A percentile compares a stretch with the other conserved stretches of the same genome.
Conservation (phyloP, 1,284 basidiomycete species). For the Sparassis latifolia region DNA sequence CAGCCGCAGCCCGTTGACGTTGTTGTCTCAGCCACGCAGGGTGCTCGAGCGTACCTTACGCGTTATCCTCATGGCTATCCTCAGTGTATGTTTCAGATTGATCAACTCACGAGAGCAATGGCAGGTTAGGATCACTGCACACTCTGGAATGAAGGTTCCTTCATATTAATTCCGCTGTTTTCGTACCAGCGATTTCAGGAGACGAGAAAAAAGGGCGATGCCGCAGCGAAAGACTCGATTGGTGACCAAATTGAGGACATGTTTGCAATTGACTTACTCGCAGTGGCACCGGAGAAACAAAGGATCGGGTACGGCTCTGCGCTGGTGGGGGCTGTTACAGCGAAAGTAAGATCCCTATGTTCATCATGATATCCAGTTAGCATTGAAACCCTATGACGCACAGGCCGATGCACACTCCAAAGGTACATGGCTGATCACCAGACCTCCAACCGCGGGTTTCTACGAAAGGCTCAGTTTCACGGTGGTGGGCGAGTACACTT, state of each 20-base stretch:
- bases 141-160: neutral
- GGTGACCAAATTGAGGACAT: neutral
- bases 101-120: neutral
- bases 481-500: neutral
- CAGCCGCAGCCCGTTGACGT: no score
- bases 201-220: neutral
- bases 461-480: slow-evolving; percentile 10
- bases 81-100: neutral
- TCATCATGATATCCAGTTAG: neutral
- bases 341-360: neutral
- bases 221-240: neutral
- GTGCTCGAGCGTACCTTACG: no score
- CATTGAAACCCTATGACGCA: neutral
- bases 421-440: slow-evolving; percentile 1
- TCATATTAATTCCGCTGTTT: neutral
- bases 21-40: no score
- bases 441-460: neutral
- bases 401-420: slow-evolving; percentile 2
- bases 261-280: neutral
- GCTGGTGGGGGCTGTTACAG: neutral
- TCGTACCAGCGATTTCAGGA: neutral
- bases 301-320: slow-evolving; percentile 1
- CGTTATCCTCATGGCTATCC: no score
- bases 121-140: neutral
- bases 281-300: slow-evolving; percentile 1